Evolutionary conservation across 2,329 filamentous ascomycete genomes (phyloP).

Genomic region (Calonectria leucothoes): DNA sequence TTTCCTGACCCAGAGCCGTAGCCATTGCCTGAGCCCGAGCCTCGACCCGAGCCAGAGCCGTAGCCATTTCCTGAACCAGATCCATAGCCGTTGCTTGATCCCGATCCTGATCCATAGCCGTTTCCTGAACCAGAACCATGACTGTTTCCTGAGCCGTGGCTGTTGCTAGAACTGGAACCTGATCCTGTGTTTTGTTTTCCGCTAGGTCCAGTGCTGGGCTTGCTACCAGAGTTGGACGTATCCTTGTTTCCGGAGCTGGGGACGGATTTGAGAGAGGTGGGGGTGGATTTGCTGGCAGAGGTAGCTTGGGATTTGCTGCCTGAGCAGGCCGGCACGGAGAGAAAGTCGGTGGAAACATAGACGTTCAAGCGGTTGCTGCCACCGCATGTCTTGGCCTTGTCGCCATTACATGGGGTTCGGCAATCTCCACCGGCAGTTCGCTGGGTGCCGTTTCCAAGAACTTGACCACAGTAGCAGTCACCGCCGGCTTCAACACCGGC

Average conservation of each 20-base stretch:
- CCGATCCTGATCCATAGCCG: not conserved
- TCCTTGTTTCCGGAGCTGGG: not conserved
- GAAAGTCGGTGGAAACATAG: slow-evolving; percentile 60
- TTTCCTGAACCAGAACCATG: not conserved
- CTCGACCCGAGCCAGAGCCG: not conserved
- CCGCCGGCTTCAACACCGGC: slow-evolving; percentile 61
- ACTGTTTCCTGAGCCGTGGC: not conserved
- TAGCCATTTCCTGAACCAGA: not conserved
- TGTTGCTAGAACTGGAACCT: not conserved
- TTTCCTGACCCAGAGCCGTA: not conserved
- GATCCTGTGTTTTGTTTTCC: not conserved
- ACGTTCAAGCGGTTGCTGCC: slow-evolving; percentile 55
- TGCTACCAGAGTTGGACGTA: not conserved
- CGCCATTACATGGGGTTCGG: slow-evolving; percentile 63
- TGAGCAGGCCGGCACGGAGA: slow-evolving; percentile 61
- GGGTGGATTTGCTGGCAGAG: not conserved
- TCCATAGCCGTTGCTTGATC: not conserved
- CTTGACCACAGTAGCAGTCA: slow-evolving; percentile 64
- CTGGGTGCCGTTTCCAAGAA: slow-evolving; percentile 61
- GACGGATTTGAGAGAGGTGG: slow-evolving; percentile 39
- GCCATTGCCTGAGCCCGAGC: not conserved
- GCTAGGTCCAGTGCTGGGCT: not conserved
- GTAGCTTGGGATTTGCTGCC: not conserved
- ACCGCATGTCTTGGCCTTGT: slow-evolving; percentile 56
- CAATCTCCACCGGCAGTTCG: slow-evolving; percentile 55